Evolutionary conservation across 31 red algal species (phyloP), one percentile per base, ranked within the genome.

Genomic region (Asparagopsis taxiformis): DNA sequence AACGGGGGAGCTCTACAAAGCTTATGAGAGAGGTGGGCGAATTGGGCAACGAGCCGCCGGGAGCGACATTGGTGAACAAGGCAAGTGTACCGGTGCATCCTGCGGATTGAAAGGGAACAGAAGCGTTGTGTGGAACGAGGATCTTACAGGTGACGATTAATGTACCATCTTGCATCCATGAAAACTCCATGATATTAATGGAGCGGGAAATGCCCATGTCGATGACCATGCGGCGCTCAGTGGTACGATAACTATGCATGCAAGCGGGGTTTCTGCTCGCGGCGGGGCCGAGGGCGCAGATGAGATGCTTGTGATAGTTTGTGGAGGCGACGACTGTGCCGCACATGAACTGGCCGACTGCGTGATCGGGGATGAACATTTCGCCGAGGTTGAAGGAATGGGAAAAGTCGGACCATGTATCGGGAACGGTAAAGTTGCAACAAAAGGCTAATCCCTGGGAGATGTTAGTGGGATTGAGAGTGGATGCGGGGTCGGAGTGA

Each of bases 11-110:
- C 63, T 87, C 83, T 10, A 87, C 65, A 64, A 87, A 87, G 55
- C 83, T 78, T 6, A 87, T 72, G 33, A 87, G 62, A n/a, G 73
- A 71, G 15, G 31, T 49, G 22, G 83, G 83, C 9, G 54, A 55
- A 19, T 35, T 21, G 3, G 83, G 83, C 13, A 78, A 30, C 0
- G 3, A 10, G 31, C 83, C 72, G 26, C 63, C 83, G 16, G 73
- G 72, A 19, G 44, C 23, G 30, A 78, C 72, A 43, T 78, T 51
- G 34, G 50, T 65, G 46, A 77, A 87, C 10, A 87, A 17, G 1
- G 83, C 83, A 77, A 78, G 77, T 25, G 83, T 64, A 64, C 83
- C 83, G 31, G 83, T 77, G 64, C 83, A 87, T 23, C 83, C 83
- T 1, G 83, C 72, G 41, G 83, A 34, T 26, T 69, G 62, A 17